Base-by-base conservation (phyloP, 1,284 basidiomycete species). In the Hypsizygus ulmarius region DNA sequence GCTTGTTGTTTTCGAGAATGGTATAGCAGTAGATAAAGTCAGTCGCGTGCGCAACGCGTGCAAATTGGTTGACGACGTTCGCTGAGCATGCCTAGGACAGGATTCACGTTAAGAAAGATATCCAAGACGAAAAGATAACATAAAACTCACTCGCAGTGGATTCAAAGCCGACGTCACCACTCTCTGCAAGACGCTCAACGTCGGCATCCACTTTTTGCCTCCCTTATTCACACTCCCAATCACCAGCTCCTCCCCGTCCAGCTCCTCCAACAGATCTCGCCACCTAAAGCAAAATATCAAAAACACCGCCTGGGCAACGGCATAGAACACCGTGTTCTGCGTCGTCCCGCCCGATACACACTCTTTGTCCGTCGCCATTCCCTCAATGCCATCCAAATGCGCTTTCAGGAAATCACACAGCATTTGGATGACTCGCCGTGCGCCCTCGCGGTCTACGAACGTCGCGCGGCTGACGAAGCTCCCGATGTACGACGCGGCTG, bases 261-360 rank as follows among this genome's bases (percentile, higher is more conserved):
- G 74, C 76, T 25, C 79, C 45, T 84, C 81, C 47, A 88, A 68
- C 30, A 98, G 71, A 59, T 95, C 93, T 52, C 92, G 74, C 96
- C 95, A 99, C 14, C 96, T 77, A 73, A 99, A 99, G 68, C 97
- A 99, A 67, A 99, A 99, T 54, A 99, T 93, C 60, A 99, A 80
- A 66, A 99, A 97, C 5, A 94, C 81, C 0, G 95, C 90, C 64
- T 99, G 97, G 0, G 86, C 75, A 27, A 97, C 88, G 4, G 96
- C 93, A 65, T 98, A 99, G 66, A 97, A 98, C 18, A 96, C 79
- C 25, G 76, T 78, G 59, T 87, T 81, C 47, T 87, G 81, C 18
- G 73, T 67, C 43, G 71, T 65, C 39, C 72, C 70, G 8, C 62
- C 58, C 3, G 63, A 52, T 21, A 56, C 51, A 4, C 59, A 57